phyloP scores from a whole-genome alignment of 805 yeast species.

The Candida rishiriensis region DNA sequence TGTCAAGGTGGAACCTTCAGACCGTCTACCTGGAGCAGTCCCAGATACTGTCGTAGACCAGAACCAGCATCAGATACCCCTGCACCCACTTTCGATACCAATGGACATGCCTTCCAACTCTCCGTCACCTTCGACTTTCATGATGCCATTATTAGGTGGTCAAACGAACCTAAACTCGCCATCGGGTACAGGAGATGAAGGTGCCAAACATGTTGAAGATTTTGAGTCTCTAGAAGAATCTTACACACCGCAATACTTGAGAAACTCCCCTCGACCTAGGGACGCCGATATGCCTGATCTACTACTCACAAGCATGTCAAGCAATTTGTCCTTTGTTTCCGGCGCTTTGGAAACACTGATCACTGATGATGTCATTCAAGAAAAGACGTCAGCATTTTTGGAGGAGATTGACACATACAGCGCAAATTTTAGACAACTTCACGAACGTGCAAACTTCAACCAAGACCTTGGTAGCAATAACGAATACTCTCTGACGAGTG shows the following conservation, averaged over 20 bases:
- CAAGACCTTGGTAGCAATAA: neutral
- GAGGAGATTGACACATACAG: slow-evolving; percentile 13
- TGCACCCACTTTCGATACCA: neutral
- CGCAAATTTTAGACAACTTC: neutral
- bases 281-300: neutral
- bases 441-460: neutral
- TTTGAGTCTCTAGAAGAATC: slow-evolving; percentile 16
- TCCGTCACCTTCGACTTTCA: neutral
- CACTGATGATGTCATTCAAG: slow-evolving; percentile 10
- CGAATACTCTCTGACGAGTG: neutral
- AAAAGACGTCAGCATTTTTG: slow-evolving; percentile 16
- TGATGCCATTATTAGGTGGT: neutral
- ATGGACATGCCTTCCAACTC: neutral
- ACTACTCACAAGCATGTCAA: neutral
- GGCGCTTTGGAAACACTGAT: slow-evolving; percentile 17
- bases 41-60: neutral
- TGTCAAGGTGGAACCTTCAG: neutral
- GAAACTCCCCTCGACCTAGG: neutral
- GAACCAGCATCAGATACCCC: no score
- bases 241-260: slow-evolving; percentile 3
- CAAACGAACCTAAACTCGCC: neutral
- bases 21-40: neutral
- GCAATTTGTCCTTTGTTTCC: slow-evolving; percentile 13
- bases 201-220: neutral
- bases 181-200: neutral